phyloP scores from a whole-genome alignment of 139 green algal genomes.

The Chlorella vulgaris region DNA sequence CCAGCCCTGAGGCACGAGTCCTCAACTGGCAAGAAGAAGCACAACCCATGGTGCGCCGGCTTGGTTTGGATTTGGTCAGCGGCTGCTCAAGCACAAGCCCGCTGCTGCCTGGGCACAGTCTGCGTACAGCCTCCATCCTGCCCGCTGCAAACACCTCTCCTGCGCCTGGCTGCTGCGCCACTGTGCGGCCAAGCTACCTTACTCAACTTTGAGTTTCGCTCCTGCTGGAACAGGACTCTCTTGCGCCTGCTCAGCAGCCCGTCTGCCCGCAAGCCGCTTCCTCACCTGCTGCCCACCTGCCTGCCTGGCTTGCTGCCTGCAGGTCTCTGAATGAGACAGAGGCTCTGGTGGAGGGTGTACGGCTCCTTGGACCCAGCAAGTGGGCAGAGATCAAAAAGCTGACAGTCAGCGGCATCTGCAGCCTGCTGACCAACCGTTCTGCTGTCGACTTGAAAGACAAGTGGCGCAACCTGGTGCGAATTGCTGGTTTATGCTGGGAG shows the following conservation, averaged over 20 bases:
- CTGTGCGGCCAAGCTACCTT: too few relatives aligned
- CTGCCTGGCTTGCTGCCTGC: background rate
- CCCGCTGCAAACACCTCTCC: too few relatives aligned
- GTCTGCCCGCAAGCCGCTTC: background rate
- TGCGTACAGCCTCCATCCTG: too few relatives aligned
- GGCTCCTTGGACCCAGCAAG: slow-evolving; percentile 66
- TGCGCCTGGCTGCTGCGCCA: too few relatives aligned
- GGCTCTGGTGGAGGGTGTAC: slow-evolving; percentile 77
- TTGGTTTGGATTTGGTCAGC: too few relatives aligned
- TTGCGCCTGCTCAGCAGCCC: background rate
- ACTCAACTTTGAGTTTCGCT: too few relatives aligned
- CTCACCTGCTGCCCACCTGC: background rate
- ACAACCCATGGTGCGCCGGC: slow-evolving; percentile 68
- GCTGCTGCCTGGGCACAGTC: too few relatives aligned
- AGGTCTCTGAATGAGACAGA: slow-evolving; percentile 73
- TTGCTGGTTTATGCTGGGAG: too few relatives aligned
- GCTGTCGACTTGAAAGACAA: slow-evolving; percentile 57
- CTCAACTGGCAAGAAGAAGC: slow-evolving; percentile 59
- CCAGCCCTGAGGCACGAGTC: background rate
- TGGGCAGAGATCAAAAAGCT: slow-evolving; percentile 74
- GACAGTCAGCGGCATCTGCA: slow-evolving; percentile 22
- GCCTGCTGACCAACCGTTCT: slow-evolving; percentile 26
- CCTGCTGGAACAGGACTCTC: background rate
- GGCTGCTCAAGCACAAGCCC: too few relatives aligned
- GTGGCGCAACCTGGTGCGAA: slow-evolving; percentile 50